Evolutionary conservation across 2,329 filamentous ascomycete species (phyloP), one percentile per base, ranked within the genome.

Genomic region (Colletotrichum brevisporum): DNA sequence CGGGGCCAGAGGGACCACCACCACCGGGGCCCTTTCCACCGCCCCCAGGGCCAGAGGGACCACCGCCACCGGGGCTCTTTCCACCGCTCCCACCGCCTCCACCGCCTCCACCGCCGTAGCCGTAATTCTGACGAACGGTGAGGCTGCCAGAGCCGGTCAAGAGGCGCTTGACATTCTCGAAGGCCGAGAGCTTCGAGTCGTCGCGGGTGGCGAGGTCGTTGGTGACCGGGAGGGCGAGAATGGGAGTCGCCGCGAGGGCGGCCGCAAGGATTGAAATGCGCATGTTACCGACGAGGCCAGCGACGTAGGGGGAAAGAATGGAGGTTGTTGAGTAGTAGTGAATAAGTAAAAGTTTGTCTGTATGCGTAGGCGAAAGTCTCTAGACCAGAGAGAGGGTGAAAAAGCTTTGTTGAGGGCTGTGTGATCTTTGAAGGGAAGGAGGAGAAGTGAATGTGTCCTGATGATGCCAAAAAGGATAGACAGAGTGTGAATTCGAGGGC

Each of bases 191-290:
- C 51, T 53, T 53, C 26, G 51, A 31, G 51, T 53, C 51, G 24
- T 36, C 51, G 24, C 51, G 51, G 24, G 51, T 53, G 51, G 51
- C 24, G 24, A 53, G 51, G 51, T 36, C 51, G 51, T 15, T 31
- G 51, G 24, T 53, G 51, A 53, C 6, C 24, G 51, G 51, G 51
- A 36, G 31, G 24, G 24, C 51, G 51, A 53, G 51, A 36, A 53
- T 53, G 24, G 51, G 51, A 53, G 51, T 53, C 24, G 51, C 51
- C 51, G 31, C 51, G 51, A 53, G 51, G 51, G 51, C 51, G 51
- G 51, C 51, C 13, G 51, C 51, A 53, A 53, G 51, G 51, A 53
- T 53, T 16, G 51, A 53, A 53, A 53, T 26, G 51, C 51, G 51
- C 51, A 53, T 53, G 26, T 5, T 53, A 13, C 26, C 9, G 51